Evolutionary conservation across 75 land plant genomes (phyloP).

Genomic region (Selaginella tamariscina): DNA sequence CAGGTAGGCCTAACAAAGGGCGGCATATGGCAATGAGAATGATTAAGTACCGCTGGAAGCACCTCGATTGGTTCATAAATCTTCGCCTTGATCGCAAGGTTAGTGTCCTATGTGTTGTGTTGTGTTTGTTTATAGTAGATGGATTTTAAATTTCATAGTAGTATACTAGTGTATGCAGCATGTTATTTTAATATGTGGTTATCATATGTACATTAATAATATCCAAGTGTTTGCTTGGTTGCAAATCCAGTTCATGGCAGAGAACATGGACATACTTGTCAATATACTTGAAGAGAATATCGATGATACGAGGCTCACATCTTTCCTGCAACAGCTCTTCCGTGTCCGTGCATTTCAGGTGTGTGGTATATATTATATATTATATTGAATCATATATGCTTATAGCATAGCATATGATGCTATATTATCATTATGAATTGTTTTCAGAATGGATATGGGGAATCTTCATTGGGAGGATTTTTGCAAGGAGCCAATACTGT

Average conservation of each 20-base stretch:
- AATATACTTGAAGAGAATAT: not conserved
- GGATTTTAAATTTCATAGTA: no score
- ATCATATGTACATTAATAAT: no score
- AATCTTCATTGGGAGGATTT: constrained; percentile 7
- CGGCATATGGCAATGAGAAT: not conserved
- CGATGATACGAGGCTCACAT: not conserved
- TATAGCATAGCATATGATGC: no score
- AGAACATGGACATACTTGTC: not conserved
- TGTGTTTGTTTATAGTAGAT: no score
- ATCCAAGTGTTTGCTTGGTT: no score
- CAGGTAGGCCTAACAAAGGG: not conserved
- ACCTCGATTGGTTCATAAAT: not conserved
- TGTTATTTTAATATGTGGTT: no score
- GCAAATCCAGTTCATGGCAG: not conserved
- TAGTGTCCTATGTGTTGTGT: no score
- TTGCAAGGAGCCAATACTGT: not conserved
- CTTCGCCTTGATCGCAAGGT: not conserved
- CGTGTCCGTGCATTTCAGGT: not conserved
- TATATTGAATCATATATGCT: no score
- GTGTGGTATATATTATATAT: no score
- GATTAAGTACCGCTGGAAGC: constrained; percentile 2
- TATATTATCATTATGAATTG: no score
- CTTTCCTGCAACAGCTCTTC: constrained; percentile 8
- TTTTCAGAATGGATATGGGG: not conserved
- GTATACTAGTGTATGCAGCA: no score